A percentile compares a stretch with the other conserved stretches of the same genome.
Evolutionary conservation across 768 basidiomycete genomes (phyloP).

Genomic region (Mycena belliarum): DNA sequence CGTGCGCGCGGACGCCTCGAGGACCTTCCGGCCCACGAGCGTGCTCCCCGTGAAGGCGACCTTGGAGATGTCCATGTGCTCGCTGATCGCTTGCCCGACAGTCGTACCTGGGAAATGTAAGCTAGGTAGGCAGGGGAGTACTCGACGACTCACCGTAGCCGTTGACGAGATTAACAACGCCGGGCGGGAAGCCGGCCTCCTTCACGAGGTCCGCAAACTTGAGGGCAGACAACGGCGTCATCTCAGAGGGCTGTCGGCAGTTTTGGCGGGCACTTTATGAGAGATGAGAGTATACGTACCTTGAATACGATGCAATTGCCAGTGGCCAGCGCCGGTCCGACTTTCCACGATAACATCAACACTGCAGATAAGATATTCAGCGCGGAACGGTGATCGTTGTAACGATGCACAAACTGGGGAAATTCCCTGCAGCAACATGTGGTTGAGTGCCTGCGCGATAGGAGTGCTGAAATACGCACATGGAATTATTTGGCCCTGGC

Average conservation of each 20-base stretch:
- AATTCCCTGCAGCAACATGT: slow-evolving; percentile 55
- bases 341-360: slow-evolving; percentile 72
- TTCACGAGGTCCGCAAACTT: slow-evolving; percentile 54
- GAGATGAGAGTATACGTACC: slow-evolving; percentile 15
- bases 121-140: not conserved
- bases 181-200: slow-evolving; percentile 78
- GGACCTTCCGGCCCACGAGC: slow-evolving; percentile 72
- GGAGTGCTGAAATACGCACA: slow-evolving; percentile 16
- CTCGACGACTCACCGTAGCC: slow-evolving; percentile 63
- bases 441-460: too few species aligned
- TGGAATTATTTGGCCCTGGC: slow-evolving; percentile 32
- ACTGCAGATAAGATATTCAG: too few species aligned
- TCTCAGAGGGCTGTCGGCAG: slow-evolving; percentile 58
- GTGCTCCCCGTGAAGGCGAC: slow-evolving; percentile 89
- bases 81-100: slow-evolving; percentile 62
- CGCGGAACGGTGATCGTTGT: too few species aligned
- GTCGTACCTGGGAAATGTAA: slow-evolving; percentile 24
- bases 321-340: slow-evolving; percentile 80
- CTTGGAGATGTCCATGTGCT: slow-evolving; percentile 62
- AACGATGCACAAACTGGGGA: too few species aligned
- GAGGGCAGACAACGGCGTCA: slow-evolving; percentile 74
- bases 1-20: slow-evolving; percentile 76
- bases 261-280: not conserved
- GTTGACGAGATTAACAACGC: slow-evolving; percentile 75
- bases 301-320: slow-evolving; percentile 80